Evolutionary conservation across 345 rosid genomes (phyloP).

Genomic region (Capsella bursapastoris): DNA sequence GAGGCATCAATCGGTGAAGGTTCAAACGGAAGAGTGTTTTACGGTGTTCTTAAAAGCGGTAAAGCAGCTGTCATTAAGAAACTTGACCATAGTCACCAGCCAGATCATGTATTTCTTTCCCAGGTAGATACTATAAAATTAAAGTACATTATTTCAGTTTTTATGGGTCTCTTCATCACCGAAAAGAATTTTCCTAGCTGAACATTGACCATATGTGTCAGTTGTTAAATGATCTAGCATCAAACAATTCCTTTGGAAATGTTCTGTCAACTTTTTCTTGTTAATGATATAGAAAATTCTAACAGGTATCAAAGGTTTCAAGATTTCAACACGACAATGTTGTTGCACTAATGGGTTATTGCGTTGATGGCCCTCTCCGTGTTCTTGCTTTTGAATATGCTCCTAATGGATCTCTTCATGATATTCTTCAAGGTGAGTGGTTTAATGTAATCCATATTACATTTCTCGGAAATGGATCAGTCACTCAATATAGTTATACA

Average conservation of each 20-base stretch:
- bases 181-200: neutral
- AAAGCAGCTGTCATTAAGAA: conserved; percentile 74
- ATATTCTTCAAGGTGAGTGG: conserved; percentile 73
- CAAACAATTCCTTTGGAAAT: conserved; percentile 1
- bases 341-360: conserved; percentile 74
- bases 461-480: conserved; percentile 8
- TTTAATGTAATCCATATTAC: neutral
- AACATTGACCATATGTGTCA: neutral
- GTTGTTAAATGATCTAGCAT: neutral
- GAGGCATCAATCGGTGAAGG: conserved; percentile 83
- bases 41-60: conserved; percentile 67
- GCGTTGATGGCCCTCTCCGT: conserved; percentile 79
- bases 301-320: conserved; percentile 84
- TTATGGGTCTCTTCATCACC: neutral
- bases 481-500: neutral
- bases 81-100: conserved; percentile 87
- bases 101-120: conserved; percentile 81
- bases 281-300: neutral
- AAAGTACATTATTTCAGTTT: neutral
- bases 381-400: conserved; percentile 86
- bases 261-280: conserved; percentile 12
- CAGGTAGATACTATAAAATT: conserved; percentile 53
- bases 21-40: conserved; percentile 85
- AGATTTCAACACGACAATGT: conserved; percentile 76
- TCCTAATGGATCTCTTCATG: conserved; percentile 89